These are phyloP conservation scores for Penicillium sp. DNA, from an alignment of 2,329 filamentous ascomycete species.

Conservation along the genomic window DNA sequence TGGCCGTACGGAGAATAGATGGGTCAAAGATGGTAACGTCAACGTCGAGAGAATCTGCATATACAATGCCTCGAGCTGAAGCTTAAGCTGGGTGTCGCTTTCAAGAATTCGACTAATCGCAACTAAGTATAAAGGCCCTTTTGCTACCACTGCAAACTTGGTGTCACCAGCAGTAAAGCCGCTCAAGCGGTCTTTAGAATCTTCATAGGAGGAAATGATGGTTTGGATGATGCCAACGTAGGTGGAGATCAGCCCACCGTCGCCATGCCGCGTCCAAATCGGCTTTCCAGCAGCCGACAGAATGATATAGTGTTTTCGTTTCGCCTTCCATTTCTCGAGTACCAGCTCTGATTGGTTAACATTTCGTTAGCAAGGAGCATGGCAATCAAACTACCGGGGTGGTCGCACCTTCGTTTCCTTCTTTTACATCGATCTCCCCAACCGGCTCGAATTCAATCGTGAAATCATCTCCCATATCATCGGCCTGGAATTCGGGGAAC, in stretches of 20 bases:
- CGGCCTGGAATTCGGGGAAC: constrained; percentile 42
- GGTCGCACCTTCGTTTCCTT: constrained; percentile 60
- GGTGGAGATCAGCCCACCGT: constrained; percentile 84
- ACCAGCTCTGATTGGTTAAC: constrained; percentile 45
- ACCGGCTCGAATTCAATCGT: constrained; percentile 76
- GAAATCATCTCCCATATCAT: constrained; percentile 69
- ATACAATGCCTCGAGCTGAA: constrained; percentile 90
- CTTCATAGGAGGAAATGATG: constrained; percentile 95
- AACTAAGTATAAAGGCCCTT: constrained; percentile 89
- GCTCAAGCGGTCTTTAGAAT: constrained; percentile 74
- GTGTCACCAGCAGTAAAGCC: constrained; percentile 87
- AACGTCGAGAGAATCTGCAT: constrained; percentile 98
- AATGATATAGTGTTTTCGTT: constrained; percentile 96
- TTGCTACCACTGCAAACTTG: constrained; percentile 82
- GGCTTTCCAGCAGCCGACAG: constrained; percentile 95
- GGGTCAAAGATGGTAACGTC: constrained; percentile 82
- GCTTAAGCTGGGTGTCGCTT: constrained; percentile 83
- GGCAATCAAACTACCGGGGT: background rate
- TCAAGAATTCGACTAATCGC: constrained; percentile 92
- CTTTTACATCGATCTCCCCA: constrained; percentile 61
- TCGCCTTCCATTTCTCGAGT: constrained; percentile 80
- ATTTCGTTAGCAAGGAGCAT: constrained; percentile 19
- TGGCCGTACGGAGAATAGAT: constrained; percentile 85
- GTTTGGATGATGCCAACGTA: constrained; percentile 97
- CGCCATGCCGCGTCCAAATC: constrained; percentile 94